Conservation (phyloP, 179 eudicot genomes). For the Camellia oleifera region DNA sequence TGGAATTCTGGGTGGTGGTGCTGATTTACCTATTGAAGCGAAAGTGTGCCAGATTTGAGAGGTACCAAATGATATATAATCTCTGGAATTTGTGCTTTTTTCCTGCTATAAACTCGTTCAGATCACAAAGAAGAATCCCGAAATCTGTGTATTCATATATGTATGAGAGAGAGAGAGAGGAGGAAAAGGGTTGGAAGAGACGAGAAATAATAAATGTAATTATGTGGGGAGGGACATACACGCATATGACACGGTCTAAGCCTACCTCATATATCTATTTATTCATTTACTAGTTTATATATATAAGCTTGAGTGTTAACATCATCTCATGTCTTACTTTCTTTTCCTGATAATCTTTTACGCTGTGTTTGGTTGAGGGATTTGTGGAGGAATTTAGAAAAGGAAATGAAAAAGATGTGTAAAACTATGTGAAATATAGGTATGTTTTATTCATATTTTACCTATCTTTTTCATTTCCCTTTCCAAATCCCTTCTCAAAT, state of each 20-base stretch:
- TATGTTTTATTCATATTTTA: too few species aligned
- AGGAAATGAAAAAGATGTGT: too few species aligned
- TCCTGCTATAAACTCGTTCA: background rate
- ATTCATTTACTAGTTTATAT: too few species aligned
- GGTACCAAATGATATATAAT: background rate
- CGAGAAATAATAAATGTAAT: background rate
- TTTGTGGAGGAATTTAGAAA: too few species aligned
- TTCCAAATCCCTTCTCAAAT: too few species aligned
- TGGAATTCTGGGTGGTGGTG: background rate
- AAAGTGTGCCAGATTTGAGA: slow-evolving; percentile 13
- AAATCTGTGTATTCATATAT: background rate
- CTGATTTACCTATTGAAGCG: background rate
- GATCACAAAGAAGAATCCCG: background rate
- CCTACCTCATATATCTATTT: background rate
- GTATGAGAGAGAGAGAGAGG: slow-evolving; percentile 4
- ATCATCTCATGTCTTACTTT: too few species aligned
- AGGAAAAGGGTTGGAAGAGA: background rate
- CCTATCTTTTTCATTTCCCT: too few species aligned
- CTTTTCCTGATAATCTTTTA: too few species aligned
- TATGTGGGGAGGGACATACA: background rate
- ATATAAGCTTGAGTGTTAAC: too few species aligned
- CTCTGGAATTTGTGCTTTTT: background rate
- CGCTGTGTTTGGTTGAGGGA: too few species aligned
- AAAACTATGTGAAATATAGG: too few species aligned
- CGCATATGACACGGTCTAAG: slow-evolving; percentile 13